Conservation (phyloP, 108 stramenopile genomes). For the Nitzschia sp. region DNA sequence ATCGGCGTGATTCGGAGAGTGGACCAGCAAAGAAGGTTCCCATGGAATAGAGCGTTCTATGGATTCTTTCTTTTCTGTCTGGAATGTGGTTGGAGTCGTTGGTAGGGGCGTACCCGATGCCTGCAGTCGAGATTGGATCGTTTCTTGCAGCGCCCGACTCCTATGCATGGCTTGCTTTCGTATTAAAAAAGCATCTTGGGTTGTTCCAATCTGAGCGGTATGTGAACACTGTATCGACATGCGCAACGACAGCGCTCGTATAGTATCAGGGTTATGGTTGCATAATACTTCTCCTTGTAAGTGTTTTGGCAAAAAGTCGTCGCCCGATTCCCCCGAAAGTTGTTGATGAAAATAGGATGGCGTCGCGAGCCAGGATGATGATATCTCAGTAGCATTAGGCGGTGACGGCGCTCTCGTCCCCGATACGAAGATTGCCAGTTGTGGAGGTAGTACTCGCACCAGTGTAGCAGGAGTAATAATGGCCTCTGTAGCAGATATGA, state of each 20-base stretch:
- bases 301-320: constrained; percentile 4
- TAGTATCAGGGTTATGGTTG: constrained; percentile 37
- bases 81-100: not conserved
- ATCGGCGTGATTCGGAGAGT: constrained; percentile 48
- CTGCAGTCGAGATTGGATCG: constrained; percentile 1
- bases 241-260: constrained; percentile 32
- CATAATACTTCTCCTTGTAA: constrained; percentile 26
- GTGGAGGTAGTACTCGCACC: constrained; percentile 29
- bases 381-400: not conserved
- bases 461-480: constrained; percentile 15
- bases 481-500: not conserved
- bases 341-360: not conserved
- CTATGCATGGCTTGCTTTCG: constrained; percentile 8
- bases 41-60: constrained; percentile 2
- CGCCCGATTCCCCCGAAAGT: constrained; percentile 20
- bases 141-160: constrained; percentile 3
- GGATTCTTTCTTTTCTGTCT: not conserved
- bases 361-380: not conserved
- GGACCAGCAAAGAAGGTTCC: constrained; percentile 42
- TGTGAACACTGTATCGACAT: constrained; percentile 18
- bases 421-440: not conserved
- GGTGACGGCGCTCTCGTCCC: not conserved
- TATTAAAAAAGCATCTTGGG: constrained; percentile 27
- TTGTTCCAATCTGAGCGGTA: constrained; percentile 38
- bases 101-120: not conserved